phyloP scores from a whole-genome alignment of 495 filamentous ascomycete species.

The Penicillium antarcticum region DNA sequence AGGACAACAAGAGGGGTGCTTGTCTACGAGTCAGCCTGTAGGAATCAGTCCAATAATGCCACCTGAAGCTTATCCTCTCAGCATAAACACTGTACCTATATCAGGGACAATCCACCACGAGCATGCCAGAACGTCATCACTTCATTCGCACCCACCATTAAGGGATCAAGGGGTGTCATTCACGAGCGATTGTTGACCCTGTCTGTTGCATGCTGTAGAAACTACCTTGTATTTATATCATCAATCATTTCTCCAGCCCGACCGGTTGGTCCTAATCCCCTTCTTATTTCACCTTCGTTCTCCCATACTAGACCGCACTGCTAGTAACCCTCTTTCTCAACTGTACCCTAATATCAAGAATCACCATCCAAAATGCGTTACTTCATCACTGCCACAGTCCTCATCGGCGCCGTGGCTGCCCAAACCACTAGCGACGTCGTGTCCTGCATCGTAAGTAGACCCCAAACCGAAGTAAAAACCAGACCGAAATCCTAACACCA shows the following conservation, averaged over 20 bases:
- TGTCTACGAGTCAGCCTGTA: background rate
- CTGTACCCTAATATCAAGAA: background rate
- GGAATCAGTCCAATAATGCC: slow-evolving; percentile 7
- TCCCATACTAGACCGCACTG: background rate
- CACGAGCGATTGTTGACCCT: slow-evolving; percentile 7
- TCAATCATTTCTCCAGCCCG: background rate
- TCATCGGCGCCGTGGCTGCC: slow-evolving; percentile 17
- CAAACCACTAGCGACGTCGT: slow-evolving; percentile 1
- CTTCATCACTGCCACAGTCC: slow-evolving; percentile 15
- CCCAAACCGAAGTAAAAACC: background rate
- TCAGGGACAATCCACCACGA: background rate
- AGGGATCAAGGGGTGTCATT: slow-evolving; percentile 19
- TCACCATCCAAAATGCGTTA: slow-evolving; percentile 17
- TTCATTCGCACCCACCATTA: background rate
- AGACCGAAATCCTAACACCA: background rate
- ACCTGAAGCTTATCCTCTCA: slow-evolving; percentile 12
- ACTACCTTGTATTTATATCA: slow-evolving; percentile 15
- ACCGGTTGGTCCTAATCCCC: background rate
- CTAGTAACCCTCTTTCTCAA: background rate
- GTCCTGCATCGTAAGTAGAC: slow-evolving; percentile 15
- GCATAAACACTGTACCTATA: background rate
- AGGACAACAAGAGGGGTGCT: slow-evolving; percentile 7
- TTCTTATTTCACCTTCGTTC: background rate
- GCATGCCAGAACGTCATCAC: slow-evolving; percentile 22
- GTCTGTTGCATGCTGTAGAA: slow-evolving; percentile 1